Conservation (phyloP, 768 basidiomycete genomes). For the Botryobasidium botryosum region DNA sequence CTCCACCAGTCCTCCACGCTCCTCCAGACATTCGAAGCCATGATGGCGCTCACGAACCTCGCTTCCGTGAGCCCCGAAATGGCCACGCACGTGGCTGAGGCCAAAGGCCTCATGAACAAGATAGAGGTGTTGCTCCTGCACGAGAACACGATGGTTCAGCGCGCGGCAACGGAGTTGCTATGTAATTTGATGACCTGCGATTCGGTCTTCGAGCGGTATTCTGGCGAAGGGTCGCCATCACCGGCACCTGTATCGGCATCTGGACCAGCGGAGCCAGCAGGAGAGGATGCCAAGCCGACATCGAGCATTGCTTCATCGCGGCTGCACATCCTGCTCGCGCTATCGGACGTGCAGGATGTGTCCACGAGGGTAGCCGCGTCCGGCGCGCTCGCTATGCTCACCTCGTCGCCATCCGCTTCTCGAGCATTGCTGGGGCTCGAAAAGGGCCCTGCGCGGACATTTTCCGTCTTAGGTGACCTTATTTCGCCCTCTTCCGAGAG, state of each 20-base stretch:
- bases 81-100: conserved; percentile 42
- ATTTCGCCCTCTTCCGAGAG: conserved; percentile 25
- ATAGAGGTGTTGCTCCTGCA: conserved; percentile 64
- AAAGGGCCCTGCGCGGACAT: conserved; percentile 40
- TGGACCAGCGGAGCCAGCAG: conserved; percentile 20
- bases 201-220: conserved; percentile 56
- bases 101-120: conserved; percentile 32
- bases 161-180: conserved; percentile 78
- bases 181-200: conserved; percentile 83
- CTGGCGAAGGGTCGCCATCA: conserved; percentile 14
- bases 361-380: conserved; percentile 80
- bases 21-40: conserved; percentile 76
- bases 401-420: conserved; percentile 38
- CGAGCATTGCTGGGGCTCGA: conserved; percentile 44
- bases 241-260: conserved; percentile 20
- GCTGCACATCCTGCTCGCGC: conserved; percentile 64
- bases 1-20: conserved; percentile 48
- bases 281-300: conserved; percentile 30
- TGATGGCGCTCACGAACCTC: conserved; percentile 94
- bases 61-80: conserved; percentile 56
- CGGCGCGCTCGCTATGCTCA: conserved; percentile 74
- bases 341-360: conserved; percentile 74
- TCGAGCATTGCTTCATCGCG: conserved; percentile 14
- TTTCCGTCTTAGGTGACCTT: conserved; percentile 34
- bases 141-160: conserved; percentile 62